Base-by-base conservation (phyloP, 1,284 basidiomycete genomes). In the Ustilago cynodontis region DNA sequence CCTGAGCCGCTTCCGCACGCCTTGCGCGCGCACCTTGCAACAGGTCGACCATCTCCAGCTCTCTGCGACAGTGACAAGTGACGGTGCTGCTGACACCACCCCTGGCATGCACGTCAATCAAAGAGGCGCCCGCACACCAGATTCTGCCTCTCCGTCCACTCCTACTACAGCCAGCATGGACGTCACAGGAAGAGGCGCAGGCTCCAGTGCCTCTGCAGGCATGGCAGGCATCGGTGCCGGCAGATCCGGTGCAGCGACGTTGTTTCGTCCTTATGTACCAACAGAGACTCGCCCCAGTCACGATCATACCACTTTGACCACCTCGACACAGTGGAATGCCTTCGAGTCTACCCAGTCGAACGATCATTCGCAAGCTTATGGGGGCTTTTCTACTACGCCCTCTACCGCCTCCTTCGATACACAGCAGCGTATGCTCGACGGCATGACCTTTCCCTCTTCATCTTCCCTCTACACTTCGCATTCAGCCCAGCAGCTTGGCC, bases 141-240 rank as follows among this genome's bases (percentile, higher is more conserved):
- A 26, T 2, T 47, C 45, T 24, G 31, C 39, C 11, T 14, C 37
- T 18, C 18, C 62, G 9, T 63, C 59, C 7, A 22, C 54, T 1
- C 35, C 64, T 1, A 31, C 64, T 1, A 31, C 43, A 16, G 26
- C 47, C 8, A 18, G 16, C 11, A 11, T 43, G 22, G 59, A 60
- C 3, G 20, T 33, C 33, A 31, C 56, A 7, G 33, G 31, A 28
- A 53, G 50, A 35, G 59, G 50, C 9, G 54, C 33, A 2, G 37
- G 33, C 24, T 33, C 59, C 18, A 50, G 39, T 51, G 71, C 65
- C 2, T 53, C 65, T 18, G 33, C 65, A 22, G 55, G 59, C 39
- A 66, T 74, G 53, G 71, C 66, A 24, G 71, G 71, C n/a, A 59
- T 74, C 6, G 71, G 71, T 8, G 71, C 66, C 24, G 64, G 70